Evolutionary conservation across 169 alveolate species (phyloP).

Genomic region (Plasmodium fragile): DNA sequence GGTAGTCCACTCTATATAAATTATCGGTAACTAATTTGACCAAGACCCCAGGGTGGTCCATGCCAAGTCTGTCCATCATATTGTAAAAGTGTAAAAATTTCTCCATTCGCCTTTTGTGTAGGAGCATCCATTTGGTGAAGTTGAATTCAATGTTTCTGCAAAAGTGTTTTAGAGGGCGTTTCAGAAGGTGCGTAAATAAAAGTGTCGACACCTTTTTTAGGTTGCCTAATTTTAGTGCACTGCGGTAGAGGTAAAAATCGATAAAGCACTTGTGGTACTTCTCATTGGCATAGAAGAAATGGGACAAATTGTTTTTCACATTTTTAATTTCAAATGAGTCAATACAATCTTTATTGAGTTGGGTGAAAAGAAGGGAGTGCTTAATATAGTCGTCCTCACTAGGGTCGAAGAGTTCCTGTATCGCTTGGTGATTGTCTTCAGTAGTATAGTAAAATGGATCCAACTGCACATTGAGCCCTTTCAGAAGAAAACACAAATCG

Average conservation of each 20-base stretch:
- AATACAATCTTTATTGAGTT: not conserved
- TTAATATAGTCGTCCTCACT: not conserved
- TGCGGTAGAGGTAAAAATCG: conserved; percentile 8
- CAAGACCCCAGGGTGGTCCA: not conserved
- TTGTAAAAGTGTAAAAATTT: conserved; percentile 27
- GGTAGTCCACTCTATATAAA: conserved; percentile 3
- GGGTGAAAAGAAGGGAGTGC: not conserved
- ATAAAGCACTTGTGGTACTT: not conserved
- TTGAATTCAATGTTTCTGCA: not conserved
- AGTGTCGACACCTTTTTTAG: not conserved
- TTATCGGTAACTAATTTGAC: conserved; percentile 12
- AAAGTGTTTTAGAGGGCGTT: not conserved
- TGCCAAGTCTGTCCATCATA: conserved; percentile 4
- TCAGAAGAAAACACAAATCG: conserved; percentile 25
- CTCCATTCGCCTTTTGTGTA: conserved; percentile 1
- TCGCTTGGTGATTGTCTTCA: not conserved
- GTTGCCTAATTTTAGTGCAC: not conserved
- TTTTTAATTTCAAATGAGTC: not conserved
- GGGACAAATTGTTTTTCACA: conserved; percentile 22
- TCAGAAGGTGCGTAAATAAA: conserved; percentile 12
- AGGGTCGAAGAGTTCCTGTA: conserved; percentile 7
- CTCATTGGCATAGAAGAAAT: conserved; percentile 3
- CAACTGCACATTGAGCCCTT: not conserved
- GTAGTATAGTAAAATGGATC: conserved; percentile 13
- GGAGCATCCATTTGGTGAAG: conserved; percentile 21